Base-by-base conservation (phyloP, 1,139 yeast species). In the Candida tropicalis region DNA sequence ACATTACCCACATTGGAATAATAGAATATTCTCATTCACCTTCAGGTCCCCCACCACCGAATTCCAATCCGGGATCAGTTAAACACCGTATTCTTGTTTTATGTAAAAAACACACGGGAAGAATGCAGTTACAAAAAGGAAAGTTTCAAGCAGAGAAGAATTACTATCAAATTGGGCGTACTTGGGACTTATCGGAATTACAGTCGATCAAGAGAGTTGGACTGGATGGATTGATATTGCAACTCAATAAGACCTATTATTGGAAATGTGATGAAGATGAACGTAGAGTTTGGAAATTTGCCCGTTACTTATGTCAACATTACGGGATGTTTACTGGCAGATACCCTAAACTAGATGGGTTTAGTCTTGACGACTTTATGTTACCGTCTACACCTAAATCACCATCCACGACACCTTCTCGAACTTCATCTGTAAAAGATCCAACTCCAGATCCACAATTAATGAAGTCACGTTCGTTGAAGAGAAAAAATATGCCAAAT, bases 111-210 rank as follows among this genome's bases (percentile, higher is more conserved):
- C 62, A 66, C 44, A 59, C 72, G 4, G 95, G 95, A 2, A 69
- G 87, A 20, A 84, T 88, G 35, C 74, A 84, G 44, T 58, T 93
- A 22, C 97, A 90, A 58, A 93, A 93, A 65, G 97, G 96, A 1
- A 83, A 95, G 54, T 89, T 79, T 59, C 87, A 86, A 55, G 73
- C 80, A 9, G 82, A 82, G 47, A 89, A 71, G 44, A 58, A 87
- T 2, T 64, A 82, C 3, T 83, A 87, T 57, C 98, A 91, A 63
- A 87, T 93, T 42, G 99, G 99, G 31, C 78, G 97, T 57, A 85
- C 96, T 4, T 93, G 99, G 99, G 84, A 83, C 50, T 67, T 93
- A 57, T 88, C 81, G 47, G 96, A 88, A 52, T 68, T 93, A 51
- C 65, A 73, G 11, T 64, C 65, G 29, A 65, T 91, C 5, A 81